Conservation (phyloP, 2,329 filamentous ascomycete genomes). For the Clonostachys rosea region DNA sequence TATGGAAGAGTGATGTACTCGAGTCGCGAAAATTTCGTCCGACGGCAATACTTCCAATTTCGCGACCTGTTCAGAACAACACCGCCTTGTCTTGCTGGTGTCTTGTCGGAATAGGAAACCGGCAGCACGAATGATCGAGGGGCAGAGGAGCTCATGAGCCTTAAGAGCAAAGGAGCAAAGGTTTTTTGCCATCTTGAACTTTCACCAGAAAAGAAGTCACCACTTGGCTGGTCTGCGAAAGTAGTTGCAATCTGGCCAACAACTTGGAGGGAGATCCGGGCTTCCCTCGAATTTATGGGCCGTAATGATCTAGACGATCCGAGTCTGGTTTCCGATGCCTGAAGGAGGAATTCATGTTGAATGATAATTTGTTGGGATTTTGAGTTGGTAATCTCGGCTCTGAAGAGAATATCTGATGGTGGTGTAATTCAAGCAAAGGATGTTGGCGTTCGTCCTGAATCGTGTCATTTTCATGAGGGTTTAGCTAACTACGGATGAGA, state of each 20-base stretch:
- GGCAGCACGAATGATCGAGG: slow-evolving; percentile 16
- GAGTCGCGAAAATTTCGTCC: slow-evolving; percentile 40
- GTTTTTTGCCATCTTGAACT: slow-evolving; percentile 18
- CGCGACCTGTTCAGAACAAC: slow-evolving; percentile 56
- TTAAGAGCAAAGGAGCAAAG: neutral
- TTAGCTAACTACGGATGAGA: no score
- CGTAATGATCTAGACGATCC: slow-evolving; percentile 16
- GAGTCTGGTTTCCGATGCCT: no score
- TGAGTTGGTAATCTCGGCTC: no score
- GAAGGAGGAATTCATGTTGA: no score
- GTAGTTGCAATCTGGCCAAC: slow-evolving; percentile 16
- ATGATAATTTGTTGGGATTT: no score
- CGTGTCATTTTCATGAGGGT: no score
- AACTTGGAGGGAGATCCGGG: slow-evolving; percentile 17
- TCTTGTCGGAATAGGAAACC: slow-evolving; percentile 16
- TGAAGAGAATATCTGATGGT: no score
- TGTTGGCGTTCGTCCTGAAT: no score
- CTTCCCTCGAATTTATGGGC: slow-evolving; percentile 7
- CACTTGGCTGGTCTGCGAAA: slow-evolving; percentile 11
- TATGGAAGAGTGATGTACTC: slow-evolving; percentile 58
- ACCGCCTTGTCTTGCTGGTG: slow-evolving; percentile 40
- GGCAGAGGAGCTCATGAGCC: slow-evolving; percentile 13
- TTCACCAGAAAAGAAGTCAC: slow-evolving; percentile 8
- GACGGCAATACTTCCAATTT: slow-evolving; percentile 60
- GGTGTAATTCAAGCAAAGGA: no score